These are phyloP conservation scores for Celoporthe dispersa DNA, from an alignment of 2,329 filamentous ascomycete genomes.

Conservation along the genomic window DNA sequence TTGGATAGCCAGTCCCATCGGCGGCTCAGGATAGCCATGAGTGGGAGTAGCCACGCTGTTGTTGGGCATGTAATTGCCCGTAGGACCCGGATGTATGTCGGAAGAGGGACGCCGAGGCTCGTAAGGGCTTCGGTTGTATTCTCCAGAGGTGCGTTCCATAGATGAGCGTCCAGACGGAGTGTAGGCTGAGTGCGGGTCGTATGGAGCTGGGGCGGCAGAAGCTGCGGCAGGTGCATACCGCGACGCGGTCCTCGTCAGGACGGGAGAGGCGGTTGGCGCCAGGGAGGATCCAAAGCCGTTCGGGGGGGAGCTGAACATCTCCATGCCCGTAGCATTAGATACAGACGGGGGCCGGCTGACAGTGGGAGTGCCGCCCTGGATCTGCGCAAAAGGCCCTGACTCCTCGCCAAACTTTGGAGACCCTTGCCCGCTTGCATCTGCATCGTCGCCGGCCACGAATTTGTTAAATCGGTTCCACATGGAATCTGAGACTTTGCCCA, in stretches of 20 bases:
- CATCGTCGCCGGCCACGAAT: conserved; percentile 91
- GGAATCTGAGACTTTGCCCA: conserved; percentile 92
- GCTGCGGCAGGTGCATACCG: conserved; percentile 52
- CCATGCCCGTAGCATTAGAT: conserved; percentile 67
- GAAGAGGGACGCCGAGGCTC: conserved; percentile 48
- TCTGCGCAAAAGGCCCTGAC: conserved; percentile 79
- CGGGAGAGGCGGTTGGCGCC: conserved; percentile 40
- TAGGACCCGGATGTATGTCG: conserved; percentile 43
- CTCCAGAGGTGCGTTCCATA: conserved; percentile 51
- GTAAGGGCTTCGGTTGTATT: conserved; percentile 45
- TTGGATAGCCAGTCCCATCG: conserved; percentile 33
- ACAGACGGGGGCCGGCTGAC: conserved; percentile 75
- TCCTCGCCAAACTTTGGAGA: conserved; percentile 63
- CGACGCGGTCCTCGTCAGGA: conserved; percentile 52
- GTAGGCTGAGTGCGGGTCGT: conserved; percentile 37
- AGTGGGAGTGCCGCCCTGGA: conserved; percentile 75
- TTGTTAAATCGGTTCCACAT: conserved; percentile 95
- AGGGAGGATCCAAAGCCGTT: conserved; percentile 40
- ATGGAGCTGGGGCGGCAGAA: conserved; percentile 35
- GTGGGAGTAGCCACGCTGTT: conserved; percentile 37
- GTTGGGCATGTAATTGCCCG: conserved; percentile 41
- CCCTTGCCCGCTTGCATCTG: conserved; percentile 64
- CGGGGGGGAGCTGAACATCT: conserved; percentile 68
- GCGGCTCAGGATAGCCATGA: conserved; percentile 38
- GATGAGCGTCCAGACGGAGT: conserved; percentile 45